Percentiles rank a stretch among this genome's conserved stretches.
Evolutionary conservation across 805 yeast genomes (phyloP).

Genomic region (Candida chilensis): DNA sequence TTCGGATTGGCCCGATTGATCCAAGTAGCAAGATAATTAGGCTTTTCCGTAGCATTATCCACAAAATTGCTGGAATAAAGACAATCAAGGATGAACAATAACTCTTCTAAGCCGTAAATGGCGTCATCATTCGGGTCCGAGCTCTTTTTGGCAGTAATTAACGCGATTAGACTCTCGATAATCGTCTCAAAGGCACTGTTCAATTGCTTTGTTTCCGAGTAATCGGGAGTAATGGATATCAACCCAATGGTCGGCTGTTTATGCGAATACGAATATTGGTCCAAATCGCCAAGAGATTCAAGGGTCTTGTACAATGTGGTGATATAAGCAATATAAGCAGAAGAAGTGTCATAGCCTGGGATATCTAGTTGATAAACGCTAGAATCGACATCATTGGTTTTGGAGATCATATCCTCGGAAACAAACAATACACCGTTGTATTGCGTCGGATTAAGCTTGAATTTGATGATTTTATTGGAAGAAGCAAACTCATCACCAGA

Average conservation of each 20-base stretch:
- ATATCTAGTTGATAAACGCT: slow-evolving; percentile 29
- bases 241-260: slow-evolving; percentile 29
- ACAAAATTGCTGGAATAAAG: slow-evolving; percentile 42
- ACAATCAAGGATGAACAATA: slow-evolving; percentile 46
- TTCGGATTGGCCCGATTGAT: slow-evolving; percentile 60
- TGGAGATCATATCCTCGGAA: slow-evolving; percentile 10
- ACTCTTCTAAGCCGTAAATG: too few relatives aligned
- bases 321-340: slow-evolving; percentile 35
- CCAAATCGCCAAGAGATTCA: slow-evolving; percentile 37
- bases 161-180: slow-evolving; percentile 19
- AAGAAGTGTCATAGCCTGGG: slow-evolving; percentile 28
- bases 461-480: too few relatives aligned
- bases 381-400: slow-evolving; percentile 24
- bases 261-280: too few relatives aligned
- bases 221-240: slow-evolving; percentile 14
- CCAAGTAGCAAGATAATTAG: slow-evolving; percentile 47
- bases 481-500: too few relatives aligned
- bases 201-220: slow-evolving; percentile 21
- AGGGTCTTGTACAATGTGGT: slow-evolving; percentile 42
- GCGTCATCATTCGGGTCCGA: too few relatives aligned
- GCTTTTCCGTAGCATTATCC: slow-evolving; percentile 23
- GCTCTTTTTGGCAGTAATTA: slow-evolving; percentile 7
- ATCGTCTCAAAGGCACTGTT: slow-evolving; percentile 22
- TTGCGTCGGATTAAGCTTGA: slow-evolving; percentile 34
- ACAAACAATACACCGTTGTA: slow-evolving; percentile 30